These are phyloP conservation scores for Aspergillus sp. DNA, from an alignment of 2,329 filamentous ascomycete genomes.

Conservation along the genomic window DNA sequence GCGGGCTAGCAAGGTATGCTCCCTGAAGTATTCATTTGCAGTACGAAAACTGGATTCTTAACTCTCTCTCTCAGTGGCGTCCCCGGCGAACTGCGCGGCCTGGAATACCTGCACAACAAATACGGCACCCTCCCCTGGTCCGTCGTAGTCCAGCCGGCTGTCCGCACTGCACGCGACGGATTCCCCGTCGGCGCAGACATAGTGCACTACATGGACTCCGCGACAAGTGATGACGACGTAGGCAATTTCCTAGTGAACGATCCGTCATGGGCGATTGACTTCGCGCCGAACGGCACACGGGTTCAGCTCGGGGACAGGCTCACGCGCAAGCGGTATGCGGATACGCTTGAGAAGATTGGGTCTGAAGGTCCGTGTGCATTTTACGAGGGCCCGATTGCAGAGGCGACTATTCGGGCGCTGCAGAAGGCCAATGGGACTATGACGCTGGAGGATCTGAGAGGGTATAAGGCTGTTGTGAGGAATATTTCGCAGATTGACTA, in stretches of 20 bases:
- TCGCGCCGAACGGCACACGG: constrained; percentile 77
- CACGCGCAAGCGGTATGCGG: constrained; percentile 75
- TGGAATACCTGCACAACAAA: constrained; percentile 71
- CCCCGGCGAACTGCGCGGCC: constrained; percentile 66
- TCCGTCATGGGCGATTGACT: constrained; percentile 80
- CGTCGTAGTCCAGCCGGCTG: constrained; percentile 70
- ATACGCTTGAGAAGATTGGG: constrained; percentile 77
- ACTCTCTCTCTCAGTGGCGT: constrained; percentile 46
- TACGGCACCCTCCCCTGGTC: constrained; percentile 67
- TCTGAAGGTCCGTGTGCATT: constrained; percentile 70
- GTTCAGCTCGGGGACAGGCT: constrained; percentile 74
- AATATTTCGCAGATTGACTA: constrained; percentile 65
- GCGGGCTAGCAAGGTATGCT: constrained; percentile 65
- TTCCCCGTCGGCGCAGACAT: constrained; percentile 74
- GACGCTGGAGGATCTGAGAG: constrained; percentile 73
- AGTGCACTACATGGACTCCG: constrained; percentile 67
- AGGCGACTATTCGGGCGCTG: constrained; percentile 70
- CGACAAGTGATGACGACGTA: constrained; percentile 45
- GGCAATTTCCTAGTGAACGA: constrained; percentile 70
- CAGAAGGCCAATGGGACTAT: constrained; percentile 76
- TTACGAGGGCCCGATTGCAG: constrained; percentile 70
- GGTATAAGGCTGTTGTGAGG: constrained; percentile 69
- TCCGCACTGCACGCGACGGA: constrained; percentile 70
- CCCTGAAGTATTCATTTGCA: background rate
- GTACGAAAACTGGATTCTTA: background rate